These are phyloP conservation scores for Microcyclospora tardicrescens DNA, from an alignment of 2,329 filamentous ascomycete genomes.

Conservation along the genomic window DNA sequence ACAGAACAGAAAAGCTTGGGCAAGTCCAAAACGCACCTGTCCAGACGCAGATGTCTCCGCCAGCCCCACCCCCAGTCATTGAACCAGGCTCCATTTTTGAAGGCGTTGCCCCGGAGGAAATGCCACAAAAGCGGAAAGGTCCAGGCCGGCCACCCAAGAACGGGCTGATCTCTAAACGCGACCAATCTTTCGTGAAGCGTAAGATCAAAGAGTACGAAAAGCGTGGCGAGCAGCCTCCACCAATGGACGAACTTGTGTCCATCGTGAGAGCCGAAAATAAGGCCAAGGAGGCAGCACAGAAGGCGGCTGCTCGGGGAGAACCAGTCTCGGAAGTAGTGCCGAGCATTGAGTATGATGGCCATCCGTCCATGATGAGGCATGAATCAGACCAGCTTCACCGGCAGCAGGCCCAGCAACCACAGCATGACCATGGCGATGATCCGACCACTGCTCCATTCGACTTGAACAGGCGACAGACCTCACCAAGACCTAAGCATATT, in stretches of 20 bases:
- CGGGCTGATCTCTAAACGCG: slow-evolving; percentile 69
- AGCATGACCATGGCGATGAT: neutral
- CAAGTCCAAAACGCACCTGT: too few species aligned
- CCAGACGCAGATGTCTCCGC: slow-evolving; percentile 1
- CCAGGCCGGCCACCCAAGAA: slow-evolving; percentile 74
- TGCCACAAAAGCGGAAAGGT: slow-evolving; percentile 54
- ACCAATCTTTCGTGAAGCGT: slow-evolving; percentile 28
- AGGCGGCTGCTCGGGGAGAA: slow-evolving; percentile 9
- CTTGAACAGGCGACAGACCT: neutral
- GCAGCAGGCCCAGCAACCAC: neutral
- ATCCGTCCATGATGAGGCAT: neutral
- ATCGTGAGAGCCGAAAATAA: slow-evolving; percentile 26
- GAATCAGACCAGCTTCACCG: neutral
- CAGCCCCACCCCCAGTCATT: slow-evolving; percentile 9
- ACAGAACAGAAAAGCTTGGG: neutral
- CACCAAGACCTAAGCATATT: slow-evolving; percentile 35
- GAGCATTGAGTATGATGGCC: slow-evolving; percentile 14
- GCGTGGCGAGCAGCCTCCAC: slow-evolving; percentile 15
- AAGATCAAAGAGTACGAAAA: slow-evolving; percentile 26
- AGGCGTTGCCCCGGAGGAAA: slow-evolving; percentile 20
- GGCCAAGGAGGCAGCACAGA: slow-evolving; percentile 20
- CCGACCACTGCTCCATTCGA: neutral
- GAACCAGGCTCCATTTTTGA: slow-evolving; percentile 20
- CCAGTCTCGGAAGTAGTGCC: slow-evolving; percentile 20
- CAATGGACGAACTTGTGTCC: slow-evolving; percentile 18